Evolutionary conservation across 2,329 filamentous ascomycete genomes (phyloP).

Genomic region (Alternaria rosae): DNA sequence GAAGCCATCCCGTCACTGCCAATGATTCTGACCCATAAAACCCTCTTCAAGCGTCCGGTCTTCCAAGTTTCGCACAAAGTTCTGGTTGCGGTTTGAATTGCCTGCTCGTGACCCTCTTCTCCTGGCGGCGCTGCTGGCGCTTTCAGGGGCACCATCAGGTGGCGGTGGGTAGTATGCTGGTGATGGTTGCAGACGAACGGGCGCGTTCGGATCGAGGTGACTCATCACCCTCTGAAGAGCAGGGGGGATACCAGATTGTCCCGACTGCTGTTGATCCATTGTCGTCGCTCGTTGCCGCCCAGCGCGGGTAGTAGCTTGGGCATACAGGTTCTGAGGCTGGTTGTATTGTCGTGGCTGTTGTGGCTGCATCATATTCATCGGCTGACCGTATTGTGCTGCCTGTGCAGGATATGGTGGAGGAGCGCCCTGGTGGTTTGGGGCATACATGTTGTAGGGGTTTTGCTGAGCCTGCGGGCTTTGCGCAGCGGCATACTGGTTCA

Average conservation of each 20-base stretch:
- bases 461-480: constrained; percentile 59
- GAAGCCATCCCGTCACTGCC: constrained; percentile 59
- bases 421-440: constrained; percentile 68
- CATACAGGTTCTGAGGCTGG: constrained; percentile 75
- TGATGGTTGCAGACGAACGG: constrained; percentile 91
- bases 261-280: constrained; percentile 93
- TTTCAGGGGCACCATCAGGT: constrained; percentile 78
- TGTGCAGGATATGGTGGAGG: constrained; percentile 84
- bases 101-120: constrained; percentile 78
- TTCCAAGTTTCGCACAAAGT: constrained; percentile 94
- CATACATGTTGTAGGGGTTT: constrained; percentile 84
- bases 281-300: constrained; percentile 91
- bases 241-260: constrained; percentile 88
- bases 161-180: constrained; percentile 97
- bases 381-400: constrained; percentile 59
- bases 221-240: constrained; percentile 94
- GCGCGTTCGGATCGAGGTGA: constrained; percentile 92
- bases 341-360: constrained; percentile 50
- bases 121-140: constrained; percentile 69
- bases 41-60: constrained; percentile 94
- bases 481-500: constrained; percentile 60
- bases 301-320: constrained; percentile 77
- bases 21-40: constrained; percentile 77
- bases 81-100: constrained; percentile 69
- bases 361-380: constrained; percentile 62